Percentiles rank a stretch among this genome's conserved stretches.
Conservation (phyloP, 345 rosid genomes). For the Linum tenue region DNA sequence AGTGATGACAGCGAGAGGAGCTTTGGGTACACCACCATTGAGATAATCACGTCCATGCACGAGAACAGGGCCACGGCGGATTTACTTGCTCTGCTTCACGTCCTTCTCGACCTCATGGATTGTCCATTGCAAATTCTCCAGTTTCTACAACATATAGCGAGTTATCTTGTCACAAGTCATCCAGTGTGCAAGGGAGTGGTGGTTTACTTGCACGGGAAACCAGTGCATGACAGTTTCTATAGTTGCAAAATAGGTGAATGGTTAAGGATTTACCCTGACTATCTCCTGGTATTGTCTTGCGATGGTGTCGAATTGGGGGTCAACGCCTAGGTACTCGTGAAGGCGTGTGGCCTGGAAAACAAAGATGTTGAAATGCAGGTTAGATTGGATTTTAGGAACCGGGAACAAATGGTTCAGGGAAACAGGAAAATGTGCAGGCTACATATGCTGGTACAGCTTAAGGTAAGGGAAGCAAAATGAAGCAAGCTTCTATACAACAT, state of each 20-base stretch:
- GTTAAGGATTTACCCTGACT: constrained; percentile 49
- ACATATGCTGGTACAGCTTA: too few species aligned
- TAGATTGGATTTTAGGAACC: neutral
- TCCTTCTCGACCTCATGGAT: constrained; percentile 93
- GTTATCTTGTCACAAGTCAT: too few species aligned
- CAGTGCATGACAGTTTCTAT: neutral
- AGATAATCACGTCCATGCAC: too few species aligned
- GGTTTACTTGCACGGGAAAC: too few species aligned
- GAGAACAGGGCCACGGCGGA: too few species aligned
- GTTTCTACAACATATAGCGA: constrained; percentile 35
- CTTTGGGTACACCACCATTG: too few species aligned
- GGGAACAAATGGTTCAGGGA: too few species aligned
- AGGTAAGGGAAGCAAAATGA: neutral
- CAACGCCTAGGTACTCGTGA: constrained; percentile 94
- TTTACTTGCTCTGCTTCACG: constrained; percentile 32
- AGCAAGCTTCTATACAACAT: neutral
- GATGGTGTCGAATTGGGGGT: constrained; percentile 84
- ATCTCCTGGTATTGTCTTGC: constrained; percentile 94
- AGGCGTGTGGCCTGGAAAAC: constrained; percentile 70
- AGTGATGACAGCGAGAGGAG: too few species aligned
- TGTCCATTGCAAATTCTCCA: constrained; percentile 94
- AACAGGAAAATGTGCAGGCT: too few species aligned
- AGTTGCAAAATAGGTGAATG: neutral
- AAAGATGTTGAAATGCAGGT: too few species aligned
- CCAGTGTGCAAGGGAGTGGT: too few species aligned